These are phyloP conservation scores for Myxozyma nipponensis DNA, from an alignment of 805 yeast genomes.

Conservation along the genomic window DNA sequence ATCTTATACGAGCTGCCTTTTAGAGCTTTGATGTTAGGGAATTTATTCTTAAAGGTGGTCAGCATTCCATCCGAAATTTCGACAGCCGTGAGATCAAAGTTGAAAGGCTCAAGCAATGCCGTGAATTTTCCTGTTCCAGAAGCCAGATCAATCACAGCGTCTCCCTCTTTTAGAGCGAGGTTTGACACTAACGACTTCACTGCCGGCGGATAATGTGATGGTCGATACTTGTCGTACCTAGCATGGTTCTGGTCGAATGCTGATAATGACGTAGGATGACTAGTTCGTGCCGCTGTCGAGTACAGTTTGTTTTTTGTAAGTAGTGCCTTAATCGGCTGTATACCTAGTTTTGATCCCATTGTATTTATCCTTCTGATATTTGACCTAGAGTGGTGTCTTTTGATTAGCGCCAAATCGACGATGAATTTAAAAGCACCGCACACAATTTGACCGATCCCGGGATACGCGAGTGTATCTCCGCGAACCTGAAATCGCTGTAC, in stretches of 20 bases:
- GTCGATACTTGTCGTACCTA: constrained; percentile 51
- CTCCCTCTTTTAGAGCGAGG: constrained; percentile 36
- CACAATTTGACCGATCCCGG: too few relatives aligned
- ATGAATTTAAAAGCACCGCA: too few relatives aligned
- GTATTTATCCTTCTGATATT: too few relatives aligned
- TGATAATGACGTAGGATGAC: constrained; percentile 42
- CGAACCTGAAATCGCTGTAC: too few relatives aligned
- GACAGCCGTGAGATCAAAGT: constrained; percentile 46
- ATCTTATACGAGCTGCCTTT: constrained; percentile 46
- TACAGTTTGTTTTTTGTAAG: too few relatives aligned
- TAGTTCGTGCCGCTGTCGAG: too few relatives aligned
- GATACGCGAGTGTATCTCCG: too few relatives aligned
- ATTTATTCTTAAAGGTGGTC: constrained; percentile 43
- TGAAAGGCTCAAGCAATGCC: constrained; percentile 40
- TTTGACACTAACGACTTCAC: constrained; percentile 45
- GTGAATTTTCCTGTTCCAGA: constrained; percentile 68
- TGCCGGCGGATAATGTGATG: constrained; percentile 44
- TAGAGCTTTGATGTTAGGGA: constrained; percentile 43
- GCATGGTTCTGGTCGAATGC: constrained; percentile 53
- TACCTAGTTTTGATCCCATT: too few relatives aligned
- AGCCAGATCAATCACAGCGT: constrained; percentile 48
- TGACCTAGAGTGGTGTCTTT: too few relatives aligned
- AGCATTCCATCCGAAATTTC: constrained; percentile 62
- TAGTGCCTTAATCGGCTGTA: too few relatives aligned
- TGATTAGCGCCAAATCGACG: too few relatives aligned